Percentiles rank a stretch among this genome's conserved stretches.
Conservation (phyloP, 2,329 filamentous ascomycete species). For the Fusarium sp. region DNA sequence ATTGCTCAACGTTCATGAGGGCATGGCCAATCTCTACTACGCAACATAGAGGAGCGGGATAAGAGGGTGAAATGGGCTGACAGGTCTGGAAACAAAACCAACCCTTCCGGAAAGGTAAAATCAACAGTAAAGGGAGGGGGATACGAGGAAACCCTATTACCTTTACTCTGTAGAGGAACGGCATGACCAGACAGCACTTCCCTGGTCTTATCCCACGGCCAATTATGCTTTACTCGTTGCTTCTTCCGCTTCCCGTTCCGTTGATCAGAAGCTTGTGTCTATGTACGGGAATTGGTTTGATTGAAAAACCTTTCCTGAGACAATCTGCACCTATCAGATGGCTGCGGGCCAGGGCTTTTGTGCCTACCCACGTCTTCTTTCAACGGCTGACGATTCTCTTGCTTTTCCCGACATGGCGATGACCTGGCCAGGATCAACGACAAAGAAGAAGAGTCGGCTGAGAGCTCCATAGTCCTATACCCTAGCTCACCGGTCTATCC, state of each 20-base stretch:
- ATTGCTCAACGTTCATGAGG: slow-evolving; percentile 24
- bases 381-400: slow-evolving; percentile 39
- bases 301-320: slow-evolving; percentile 11
- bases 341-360: slow-evolving; percentile 19
- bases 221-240: slow-evolving; percentile 24
- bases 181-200: slow-evolving; percentile 11
- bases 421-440: slow-evolving; percentile 37
- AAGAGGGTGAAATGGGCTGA: slow-evolving; percentile 12
- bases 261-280: slow-evolving; percentile 30
- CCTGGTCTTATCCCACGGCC: slow-evolving; percentile 18
- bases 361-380: slow-evolving; percentile 22
- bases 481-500: slow-evolving; percentile 38
- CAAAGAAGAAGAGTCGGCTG: slow-evolving; percentile 33
- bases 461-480: slow-evolving; percentile 36
- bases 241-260: slow-evolving; percentile 24
- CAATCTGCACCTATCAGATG: slow-evolving; percentile 35
- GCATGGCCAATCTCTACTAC: slow-evolving; percentile 3
- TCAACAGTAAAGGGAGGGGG: slow-evolving; percentile 1
- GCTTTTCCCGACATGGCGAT: slow-evolving; percentile 35
- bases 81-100: not conserved
- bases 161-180: slow-evolving; percentile 4
- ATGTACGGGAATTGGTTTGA: not conserved
- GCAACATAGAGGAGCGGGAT: slow-evolving; percentile 1
- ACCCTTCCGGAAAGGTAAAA: slow-evolving; percentile 8
- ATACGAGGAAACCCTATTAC: slow-evolving; percentile 22